A percentile compares a stretch with the other conserved stretches of the same genome.
Conservation (phyloP, 2,329 filamentous ascomycete genomes). For the Biscogniauxia sp. region DNA sequence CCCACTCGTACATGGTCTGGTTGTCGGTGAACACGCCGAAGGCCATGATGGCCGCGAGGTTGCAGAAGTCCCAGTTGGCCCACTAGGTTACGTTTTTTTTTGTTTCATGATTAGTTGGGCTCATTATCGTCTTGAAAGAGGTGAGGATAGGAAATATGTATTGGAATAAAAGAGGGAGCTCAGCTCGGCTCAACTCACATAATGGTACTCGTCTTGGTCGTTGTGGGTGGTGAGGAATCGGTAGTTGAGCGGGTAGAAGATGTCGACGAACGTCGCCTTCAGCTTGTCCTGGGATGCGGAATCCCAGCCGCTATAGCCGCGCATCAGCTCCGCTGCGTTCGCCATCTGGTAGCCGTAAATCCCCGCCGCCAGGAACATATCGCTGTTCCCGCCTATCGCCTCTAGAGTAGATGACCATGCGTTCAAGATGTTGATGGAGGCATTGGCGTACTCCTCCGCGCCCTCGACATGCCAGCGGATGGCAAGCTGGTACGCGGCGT, state of each 20-base stretch:
- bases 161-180: not conserved
- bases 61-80: conserved; percentile 45
- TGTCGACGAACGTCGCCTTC: conserved; percentile 31
- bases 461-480: conserved; percentile 41
- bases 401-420: conserved; percentile 37
- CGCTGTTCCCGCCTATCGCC: conserved; percentile 33
- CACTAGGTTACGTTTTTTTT: not conserved
- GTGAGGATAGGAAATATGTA: too few relatives aligned
- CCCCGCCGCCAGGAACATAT: conserved; percentile 40
- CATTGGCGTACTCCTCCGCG: conserved; percentile 35
- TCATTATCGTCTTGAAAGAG: too few relatives aligned
- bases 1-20: conserved; percentile 38
- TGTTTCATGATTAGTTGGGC: not conserved
- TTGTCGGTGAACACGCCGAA: conserved; percentile 44
- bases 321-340: conserved; percentile 44
- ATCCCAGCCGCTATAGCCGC: conserved; percentile 34
- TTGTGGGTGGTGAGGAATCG: conserved; percentile 39
- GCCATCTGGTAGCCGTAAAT: conserved; percentile 47
- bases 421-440: conserved; percentile 37
- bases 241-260: conserved; percentile 40
- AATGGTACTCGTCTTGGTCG: conserved; percentile 33
- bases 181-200: conserved; percentile 19
- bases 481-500: conserved; percentile 38
- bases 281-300: conserved; percentile 20
- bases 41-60: conserved; percentile 39